These are phyloP conservation scores for Fusarium chuoi DNA, from an alignment of 2,329 filamentous ascomycete genomes.

Conservation along the genomic window DNA sequence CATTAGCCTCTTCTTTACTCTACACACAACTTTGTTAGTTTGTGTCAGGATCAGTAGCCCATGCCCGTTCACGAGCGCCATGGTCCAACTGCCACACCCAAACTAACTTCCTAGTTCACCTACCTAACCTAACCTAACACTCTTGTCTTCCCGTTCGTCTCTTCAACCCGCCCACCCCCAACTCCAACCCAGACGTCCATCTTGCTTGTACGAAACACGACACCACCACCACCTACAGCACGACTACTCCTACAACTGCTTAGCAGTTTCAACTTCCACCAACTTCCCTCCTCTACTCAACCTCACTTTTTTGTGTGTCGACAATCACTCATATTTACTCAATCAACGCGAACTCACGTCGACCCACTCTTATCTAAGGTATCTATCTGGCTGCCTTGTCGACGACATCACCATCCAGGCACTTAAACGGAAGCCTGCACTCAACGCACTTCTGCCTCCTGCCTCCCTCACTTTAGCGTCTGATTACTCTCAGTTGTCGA, in stretches of 20 bases:
- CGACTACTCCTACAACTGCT: slow-evolving; percentile 28
- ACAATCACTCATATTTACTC: slow-evolving; percentile 11
- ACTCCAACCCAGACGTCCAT: slow-evolving; percentile 23
- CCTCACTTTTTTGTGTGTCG: background rate
- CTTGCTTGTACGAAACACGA: slow-evolving; percentile 33
- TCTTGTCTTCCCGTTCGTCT: slow-evolving; percentile 28
- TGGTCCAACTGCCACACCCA: slow-evolving; percentile 41
- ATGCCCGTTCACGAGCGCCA: slow-evolving; percentile 34
- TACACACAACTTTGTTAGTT: slow-evolving; percentile 13
- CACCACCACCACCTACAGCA: slow-evolving; percentile 18
- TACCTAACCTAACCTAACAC: background rate
- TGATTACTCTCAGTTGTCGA: slow-evolving; percentile 32
- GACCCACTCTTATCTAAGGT: slow-evolving; percentile 4
- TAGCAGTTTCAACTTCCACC: slow-evolving; percentile 26
- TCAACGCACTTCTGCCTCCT: slow-evolving; percentile 15
- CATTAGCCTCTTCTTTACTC: slow-evolving; percentile 20
- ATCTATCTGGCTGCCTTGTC: slow-evolving; percentile 32
- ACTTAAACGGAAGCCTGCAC: slow-evolving; percentile 31
- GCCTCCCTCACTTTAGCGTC: slow-evolving; percentile 30
- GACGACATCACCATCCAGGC: slow-evolving; percentile 17
- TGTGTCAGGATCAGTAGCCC: slow-evolving; percentile 32
- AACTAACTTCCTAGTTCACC: slow-evolving; percentile 9
- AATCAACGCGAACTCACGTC: background rate
- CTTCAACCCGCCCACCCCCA: slow-evolving; percentile 35
- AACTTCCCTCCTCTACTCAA: slow-evolving; percentile 15